These are phyloP conservation scores for Geranium rotundifolium DNA, from an alignment of 345 rosid genomes.

Conservation along the genomic window DNA sequence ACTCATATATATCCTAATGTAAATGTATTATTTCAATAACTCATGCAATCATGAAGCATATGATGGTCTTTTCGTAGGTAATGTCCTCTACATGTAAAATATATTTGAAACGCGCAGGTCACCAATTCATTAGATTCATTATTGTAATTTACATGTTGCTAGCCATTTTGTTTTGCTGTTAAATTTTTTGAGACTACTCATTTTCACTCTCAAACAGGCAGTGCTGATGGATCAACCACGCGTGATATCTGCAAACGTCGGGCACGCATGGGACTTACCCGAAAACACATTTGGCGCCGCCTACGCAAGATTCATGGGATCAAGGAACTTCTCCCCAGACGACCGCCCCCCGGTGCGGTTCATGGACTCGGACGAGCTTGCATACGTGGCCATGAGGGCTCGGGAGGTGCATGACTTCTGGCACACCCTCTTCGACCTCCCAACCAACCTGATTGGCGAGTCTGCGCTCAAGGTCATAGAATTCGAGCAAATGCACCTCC, in stretches of 20 bases:
- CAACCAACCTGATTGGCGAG: constrained; percentile 34
- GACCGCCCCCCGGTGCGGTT: constrained; percentile 43
- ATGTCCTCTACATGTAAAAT: background rate
- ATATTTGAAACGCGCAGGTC: background rate
- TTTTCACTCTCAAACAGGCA: constrained; percentile 13
- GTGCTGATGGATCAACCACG: constrained; percentile 32
- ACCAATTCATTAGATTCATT: background rate
- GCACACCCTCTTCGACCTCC: constrained; percentile 38
- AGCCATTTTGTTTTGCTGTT: background rate
- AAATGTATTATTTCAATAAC: background rate
- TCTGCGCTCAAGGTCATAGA: constrained; percentile 45
- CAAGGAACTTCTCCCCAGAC: constrained; percentile 35
- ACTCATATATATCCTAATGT: background rate
- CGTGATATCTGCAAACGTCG: constrained; percentile 25
- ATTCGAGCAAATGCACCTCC: constrained; percentile 38
- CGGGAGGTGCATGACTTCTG: constrained; percentile 45
- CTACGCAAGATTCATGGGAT: constrained; percentile 40
- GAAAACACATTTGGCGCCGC: constrained; percentile 37
- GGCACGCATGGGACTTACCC: constrained; percentile 37
- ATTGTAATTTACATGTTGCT: background rate
- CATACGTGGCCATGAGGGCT: constrained; percentile 37
- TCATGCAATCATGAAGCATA: background rate
- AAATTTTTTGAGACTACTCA: no score
- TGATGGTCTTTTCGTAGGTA: background rate
- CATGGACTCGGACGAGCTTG: constrained; percentile 38